phyloP scores from a whole-genome alignment of 305 asterid genomes.

The Fraxinus greggii region DNA sequence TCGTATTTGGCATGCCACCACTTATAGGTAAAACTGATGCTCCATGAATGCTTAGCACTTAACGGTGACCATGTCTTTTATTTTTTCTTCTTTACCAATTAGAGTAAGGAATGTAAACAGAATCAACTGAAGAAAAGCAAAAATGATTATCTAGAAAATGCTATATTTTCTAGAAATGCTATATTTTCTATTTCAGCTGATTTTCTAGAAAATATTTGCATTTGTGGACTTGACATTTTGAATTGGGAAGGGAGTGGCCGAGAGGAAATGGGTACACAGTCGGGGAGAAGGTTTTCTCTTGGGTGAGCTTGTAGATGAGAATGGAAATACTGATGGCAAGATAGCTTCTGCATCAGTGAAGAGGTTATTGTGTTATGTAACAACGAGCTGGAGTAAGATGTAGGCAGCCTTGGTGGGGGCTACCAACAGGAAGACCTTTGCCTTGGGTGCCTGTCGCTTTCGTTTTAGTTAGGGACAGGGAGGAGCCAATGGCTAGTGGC shows the following conservation, averaged over 20 bases:
- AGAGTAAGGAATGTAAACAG: background rate
- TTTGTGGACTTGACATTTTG: background rate
- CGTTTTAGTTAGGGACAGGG: background rate
- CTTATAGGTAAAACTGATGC: slow-evolving; percentile 48
- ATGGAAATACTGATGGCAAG: slow-evolving; percentile 1
- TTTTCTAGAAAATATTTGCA: slow-evolving; percentile 1
- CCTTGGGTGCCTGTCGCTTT: background rate
- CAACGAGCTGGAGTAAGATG: background rate
- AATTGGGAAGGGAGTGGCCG: background rate
- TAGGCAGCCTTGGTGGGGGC: background rate
- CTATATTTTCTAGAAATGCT: background rate
- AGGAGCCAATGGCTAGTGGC: background rate
- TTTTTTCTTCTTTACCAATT: background rate
- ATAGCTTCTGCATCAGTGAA: background rate
- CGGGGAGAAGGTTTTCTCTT: background rate
- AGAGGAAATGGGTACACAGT: background rate
- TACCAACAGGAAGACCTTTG: background rate
- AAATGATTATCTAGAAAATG: background rate
- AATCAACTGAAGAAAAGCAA: background rate
- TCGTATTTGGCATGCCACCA: slow-evolving; percentile 64
- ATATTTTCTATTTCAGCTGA: background rate
- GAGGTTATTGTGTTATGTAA: background rate
- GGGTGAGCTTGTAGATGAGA: background rate
- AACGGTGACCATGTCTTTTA: background rate
- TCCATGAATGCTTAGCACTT: slow-evolving; percentile 6